Evolutionary conservation across 2,329 filamentous ascomycete genomes (phyloP).

Genomic region (Huntiella bhutanensis): DNA sequence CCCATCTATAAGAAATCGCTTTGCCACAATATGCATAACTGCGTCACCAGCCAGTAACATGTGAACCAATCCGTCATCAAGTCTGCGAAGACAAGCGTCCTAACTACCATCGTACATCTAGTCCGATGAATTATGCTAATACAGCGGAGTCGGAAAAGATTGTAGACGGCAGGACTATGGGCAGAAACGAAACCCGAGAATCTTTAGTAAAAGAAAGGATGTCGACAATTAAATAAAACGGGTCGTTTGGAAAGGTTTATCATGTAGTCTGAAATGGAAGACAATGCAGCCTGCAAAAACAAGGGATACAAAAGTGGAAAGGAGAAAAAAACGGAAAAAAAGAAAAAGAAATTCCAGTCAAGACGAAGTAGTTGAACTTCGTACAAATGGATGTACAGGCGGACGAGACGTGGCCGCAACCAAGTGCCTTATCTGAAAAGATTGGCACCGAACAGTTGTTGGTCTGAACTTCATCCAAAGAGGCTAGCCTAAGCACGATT

Average conservation of each 20-base stretch:
- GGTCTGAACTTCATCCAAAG: not conserved
- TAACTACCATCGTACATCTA: too few relatives aligned
- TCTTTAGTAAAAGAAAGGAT: too few relatives aligned
- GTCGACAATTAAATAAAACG: not conserved
- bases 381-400: too few relatives aligned
- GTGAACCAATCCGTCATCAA: not conserved
- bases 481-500: conserved; percentile 1
- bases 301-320: conserved; percentile 4
- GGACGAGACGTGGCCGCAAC: too few relatives aligned
- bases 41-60: not conserved
- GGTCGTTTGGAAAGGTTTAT: not conserved
- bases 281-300: conserved; percentile 5
- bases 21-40: conserved; percentile 11
- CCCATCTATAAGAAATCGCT: not conserved
- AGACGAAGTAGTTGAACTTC: too few relatives aligned
- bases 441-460: not conserved
- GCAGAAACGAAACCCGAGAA: too few relatives aligned
- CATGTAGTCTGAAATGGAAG: not conserved
- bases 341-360: not conserved
- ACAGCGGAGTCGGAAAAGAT: too few relatives aligned
- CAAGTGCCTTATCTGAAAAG: too few relatives aligned
- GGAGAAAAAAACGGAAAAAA: conserved; percentile 1
- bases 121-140: too few relatives aligned
- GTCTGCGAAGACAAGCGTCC: too few relatives aligned
- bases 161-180: too few relatives aligned